Conservation (phyloP, 2,329 filamentous ascomycete species). For the Colletotrichum nymphaeae region DNA sequence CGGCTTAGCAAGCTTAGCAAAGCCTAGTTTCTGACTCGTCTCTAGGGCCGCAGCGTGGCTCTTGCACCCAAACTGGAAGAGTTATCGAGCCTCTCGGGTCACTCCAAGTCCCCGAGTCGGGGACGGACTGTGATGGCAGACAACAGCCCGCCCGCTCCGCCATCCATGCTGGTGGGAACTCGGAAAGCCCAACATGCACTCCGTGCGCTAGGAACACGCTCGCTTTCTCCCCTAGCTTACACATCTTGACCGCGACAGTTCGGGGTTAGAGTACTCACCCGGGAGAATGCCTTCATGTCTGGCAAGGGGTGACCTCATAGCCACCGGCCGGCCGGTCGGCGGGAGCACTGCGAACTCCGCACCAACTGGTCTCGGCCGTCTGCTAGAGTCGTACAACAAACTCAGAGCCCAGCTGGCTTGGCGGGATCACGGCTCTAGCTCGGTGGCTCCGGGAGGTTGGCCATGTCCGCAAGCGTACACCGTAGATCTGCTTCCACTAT, state of each 20-base stretch:
- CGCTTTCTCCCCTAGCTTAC: not conserved
- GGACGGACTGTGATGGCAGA: not conserved
- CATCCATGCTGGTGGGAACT: conserved; percentile 14
- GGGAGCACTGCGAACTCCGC: conserved; percentile 27
- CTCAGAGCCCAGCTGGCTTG: not conserved
- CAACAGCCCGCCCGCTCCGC: conserved; percentile 17
- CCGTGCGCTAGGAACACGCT: not conserved
- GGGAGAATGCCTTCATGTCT: not conserved
- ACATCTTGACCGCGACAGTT: not conserved
- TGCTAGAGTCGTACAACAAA: not conserved
- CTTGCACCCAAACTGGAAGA: not conserved
- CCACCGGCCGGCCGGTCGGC: conserved; percentile 21
- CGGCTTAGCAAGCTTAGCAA: conserved; percentile 1
- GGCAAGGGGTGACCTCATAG: conserved; percentile 27
- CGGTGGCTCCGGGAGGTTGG: conserved; percentile 12
- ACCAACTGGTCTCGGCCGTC: conserved; percentile 1
- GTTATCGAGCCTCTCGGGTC: conserved; percentile 15
- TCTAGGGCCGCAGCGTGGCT: not conserved
- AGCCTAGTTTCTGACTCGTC: not conserved
- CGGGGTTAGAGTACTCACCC: not conserved
- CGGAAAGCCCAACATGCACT: conserved; percentile 1
- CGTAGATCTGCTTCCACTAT: not conserved
- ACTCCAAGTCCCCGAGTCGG: conserved; percentile 11
- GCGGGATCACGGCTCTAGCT: conserved; percentile 2
- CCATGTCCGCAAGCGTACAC: conserved; percentile 13